These are phyloP conservation scores for Apiospora kogelbergensis DNA, from an alignment of 2,329 filamentous ascomycete genomes.

Conservation along the genomic window DNA sequence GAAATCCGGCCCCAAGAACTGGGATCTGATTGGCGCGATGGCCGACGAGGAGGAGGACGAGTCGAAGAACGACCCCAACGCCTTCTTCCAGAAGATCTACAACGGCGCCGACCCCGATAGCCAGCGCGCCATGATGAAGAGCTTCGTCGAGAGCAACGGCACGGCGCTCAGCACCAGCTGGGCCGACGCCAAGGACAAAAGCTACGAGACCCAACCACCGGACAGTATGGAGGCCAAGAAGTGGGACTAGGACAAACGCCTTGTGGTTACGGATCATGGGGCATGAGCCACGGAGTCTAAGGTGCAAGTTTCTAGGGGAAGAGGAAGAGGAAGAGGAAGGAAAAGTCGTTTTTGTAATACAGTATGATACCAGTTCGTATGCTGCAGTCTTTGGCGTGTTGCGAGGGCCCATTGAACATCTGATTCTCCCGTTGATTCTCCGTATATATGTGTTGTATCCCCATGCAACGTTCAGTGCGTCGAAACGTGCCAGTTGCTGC, in stretches of 20 bases:
- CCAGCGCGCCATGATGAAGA: constrained; percentile 95
- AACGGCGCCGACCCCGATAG: constrained; percentile 75
- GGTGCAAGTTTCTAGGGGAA: not conserved
- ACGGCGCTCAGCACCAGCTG: constrained; percentile 92
- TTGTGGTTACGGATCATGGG: not conserved
- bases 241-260: constrained; percentile 43
- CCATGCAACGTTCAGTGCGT: not conserved
- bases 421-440: not conserved
- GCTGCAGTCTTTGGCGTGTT: not conserved
- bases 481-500: not conserved
- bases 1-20: constrained; percentile 79
- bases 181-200: constrained; percentile 72
- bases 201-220: constrained; percentile 71
- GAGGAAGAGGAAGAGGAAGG: not conserved
- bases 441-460: not conserved
- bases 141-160: constrained; percentile 89
- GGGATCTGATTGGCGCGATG: constrained; percentile 73
- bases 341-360: not conserved
- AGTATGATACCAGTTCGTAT: constrained; percentile 2
- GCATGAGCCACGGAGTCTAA: not conserved
- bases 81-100: constrained; percentile 91
- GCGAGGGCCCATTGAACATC: not conserved
- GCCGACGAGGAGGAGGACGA: constrained; percentile 50
- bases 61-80: constrained; percentile 64
- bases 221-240: constrained; percentile 77